These are phyloP conservation scores for Lignosus rhinocerotis DNA, from an alignment of 1,284 basidiomycete species.

Conservation along the genomic window DNA sequence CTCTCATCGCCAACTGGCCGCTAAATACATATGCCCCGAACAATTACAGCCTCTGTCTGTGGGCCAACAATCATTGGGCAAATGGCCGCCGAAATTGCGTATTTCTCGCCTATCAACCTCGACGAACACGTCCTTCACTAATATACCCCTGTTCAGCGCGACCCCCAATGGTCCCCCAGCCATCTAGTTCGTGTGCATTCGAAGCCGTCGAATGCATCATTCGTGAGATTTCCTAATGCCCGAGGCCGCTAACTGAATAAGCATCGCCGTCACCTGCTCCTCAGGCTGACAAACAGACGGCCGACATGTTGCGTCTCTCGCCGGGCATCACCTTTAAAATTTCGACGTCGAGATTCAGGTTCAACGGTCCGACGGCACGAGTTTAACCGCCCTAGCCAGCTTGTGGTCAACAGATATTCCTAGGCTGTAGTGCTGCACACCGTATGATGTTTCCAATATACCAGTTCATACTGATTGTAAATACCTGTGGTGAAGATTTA, in stretches of 20 bases:
- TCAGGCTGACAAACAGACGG: neutral
- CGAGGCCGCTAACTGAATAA: neutral
- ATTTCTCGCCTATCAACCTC: conserved; percentile 1
- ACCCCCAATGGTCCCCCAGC: neutral
- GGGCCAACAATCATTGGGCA: too few species aligned
- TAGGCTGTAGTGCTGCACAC: too few species aligned
- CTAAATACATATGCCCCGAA: too few species aligned
- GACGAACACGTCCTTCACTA: too few species aligned
- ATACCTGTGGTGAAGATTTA: too few species aligned
- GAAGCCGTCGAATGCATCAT: neutral
- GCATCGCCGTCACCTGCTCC: neutral
- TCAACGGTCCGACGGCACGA: neutral
- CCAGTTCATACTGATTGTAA: too few species aligned
- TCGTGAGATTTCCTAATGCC: neutral
- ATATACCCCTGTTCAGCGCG: too few species aligned
- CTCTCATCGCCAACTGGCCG: too few species aligned
- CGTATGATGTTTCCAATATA: too few species aligned
- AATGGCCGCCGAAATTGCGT: neutral
- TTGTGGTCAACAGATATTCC: too few species aligned
- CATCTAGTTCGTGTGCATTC: neutral
- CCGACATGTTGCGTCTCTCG: conserved; percentile 23
- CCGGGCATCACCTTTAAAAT: conserved; percentile 27
- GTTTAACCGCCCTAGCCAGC: too few species aligned
- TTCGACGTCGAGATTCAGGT: neutral
- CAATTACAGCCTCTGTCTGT: too few species aligned